A percentile compares a stretch with the other conserved stretches of the same genome.
These are phyloP conservation scores for Verticillium klebahnii DNA, from an alignment of 2,329 filamentous ascomycete genomes.

Conservation along the genomic window DNA sequence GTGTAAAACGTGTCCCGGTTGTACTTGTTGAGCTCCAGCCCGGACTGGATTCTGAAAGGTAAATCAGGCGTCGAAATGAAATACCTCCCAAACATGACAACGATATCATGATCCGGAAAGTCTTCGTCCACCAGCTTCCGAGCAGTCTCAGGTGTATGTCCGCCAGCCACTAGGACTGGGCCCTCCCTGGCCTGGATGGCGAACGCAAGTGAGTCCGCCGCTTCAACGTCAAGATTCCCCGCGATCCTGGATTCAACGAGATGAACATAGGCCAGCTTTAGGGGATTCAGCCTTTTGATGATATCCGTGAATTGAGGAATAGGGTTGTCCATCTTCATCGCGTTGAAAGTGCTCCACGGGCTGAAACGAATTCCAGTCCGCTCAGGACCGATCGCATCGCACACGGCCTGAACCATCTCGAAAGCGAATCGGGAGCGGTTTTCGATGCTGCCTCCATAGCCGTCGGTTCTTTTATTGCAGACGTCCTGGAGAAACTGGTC, in stretches of 20 bases:
- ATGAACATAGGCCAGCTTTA: constrained; percentile 58
- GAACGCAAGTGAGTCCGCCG: constrained; percentile 25
- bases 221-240: constrained; percentile 34
- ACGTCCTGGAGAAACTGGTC: constrained; percentile 53
- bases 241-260: constrained; percentile 53
- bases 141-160: constrained; percentile 21
- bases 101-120: constrained; percentile 22
- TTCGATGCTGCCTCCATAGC: constrained; percentile 49
- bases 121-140: constrained; percentile 22
- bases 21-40: constrained; percentile 19
- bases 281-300: constrained; percentile 41
- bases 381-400: constrained; percentile 41
- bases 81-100: constrained; percentile 26
- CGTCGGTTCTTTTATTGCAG: constrained; percentile 43
- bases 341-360: constrained; percentile 58
- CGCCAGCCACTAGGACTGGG: constrained; percentile 27
- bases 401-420: constrained; percentile 38
- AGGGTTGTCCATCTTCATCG: constrained; percentile 59
- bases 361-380: constrained; percentile 52
- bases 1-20: constrained; percentile 23
- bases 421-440: constrained; percentile 47
- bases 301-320: constrained; percentile 59
- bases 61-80: constrained; percentile 27
- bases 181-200: constrained; percentile 27
- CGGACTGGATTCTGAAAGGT: constrained; percentile 19